These are phyloP conservation scores for Nitzschia inconspicua DNA, from an alignment of 108 stramenopile genomes.

Conservation along the genomic window DNA sequence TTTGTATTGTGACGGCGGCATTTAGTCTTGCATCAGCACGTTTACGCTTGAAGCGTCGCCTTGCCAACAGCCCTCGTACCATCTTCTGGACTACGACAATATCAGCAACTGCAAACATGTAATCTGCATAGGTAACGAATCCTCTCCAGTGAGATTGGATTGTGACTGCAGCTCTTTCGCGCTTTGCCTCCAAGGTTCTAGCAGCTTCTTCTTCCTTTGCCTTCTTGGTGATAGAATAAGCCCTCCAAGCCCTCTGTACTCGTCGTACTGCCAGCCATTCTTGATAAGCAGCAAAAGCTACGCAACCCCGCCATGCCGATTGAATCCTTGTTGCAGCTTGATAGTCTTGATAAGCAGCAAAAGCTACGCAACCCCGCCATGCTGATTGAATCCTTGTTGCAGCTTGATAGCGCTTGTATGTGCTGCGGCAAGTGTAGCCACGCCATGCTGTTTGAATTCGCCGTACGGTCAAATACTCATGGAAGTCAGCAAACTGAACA, in stretches of 20 bases:
- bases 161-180: conserved; percentile 27
- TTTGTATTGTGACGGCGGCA: conserved; percentile 39
- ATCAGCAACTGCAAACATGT: conserved; percentile 49
- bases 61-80: conserved; percentile 41
- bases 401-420: conserved; percentile 2
- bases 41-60: neutral
- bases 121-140: conserved; percentile 38
- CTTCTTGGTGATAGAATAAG: neutral
- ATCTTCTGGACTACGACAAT: conserved; percentile 60
- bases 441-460: conserved; percentile 34
- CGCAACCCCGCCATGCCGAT: conserved; percentile 28
- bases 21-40: neutral
- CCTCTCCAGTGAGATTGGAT: conserved; percentile 53
- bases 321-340: conserved; percentile 22
- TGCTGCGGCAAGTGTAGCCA: neutral
- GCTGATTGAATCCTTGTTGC: conserved; percentile 26
- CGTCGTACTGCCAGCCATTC: conserved; percentile 1
- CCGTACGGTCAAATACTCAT: conserved; percentile 5
- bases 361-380: conserved; percentile 16
- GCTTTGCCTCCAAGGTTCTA: neutral
- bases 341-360: neutral
- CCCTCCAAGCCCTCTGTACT: neutral
- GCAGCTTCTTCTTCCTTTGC: neutral
- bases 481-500: neutral
- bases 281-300: conserved; percentile 1